Evolutionary conservation across 257 asterid genomes (phyloP).

Genomic region (Scutellaria minor): DNA sequence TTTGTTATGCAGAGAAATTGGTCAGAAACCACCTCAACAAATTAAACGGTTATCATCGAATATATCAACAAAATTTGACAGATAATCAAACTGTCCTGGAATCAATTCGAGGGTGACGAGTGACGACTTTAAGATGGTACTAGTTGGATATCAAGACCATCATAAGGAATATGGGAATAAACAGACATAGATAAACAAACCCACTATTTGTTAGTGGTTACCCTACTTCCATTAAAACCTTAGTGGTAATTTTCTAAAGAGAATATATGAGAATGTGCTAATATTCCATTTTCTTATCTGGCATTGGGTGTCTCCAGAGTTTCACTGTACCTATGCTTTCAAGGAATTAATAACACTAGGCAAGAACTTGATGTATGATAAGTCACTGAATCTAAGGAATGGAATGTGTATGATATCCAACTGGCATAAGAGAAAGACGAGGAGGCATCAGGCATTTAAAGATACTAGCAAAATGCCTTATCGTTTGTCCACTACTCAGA

Average conservation of each 20-base stretch:
- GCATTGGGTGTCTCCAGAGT: not conserved
- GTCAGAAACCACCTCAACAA: not conserved
- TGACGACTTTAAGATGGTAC: constrained; percentile 5
- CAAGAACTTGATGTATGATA: not conserved
- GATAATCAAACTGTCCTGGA: not conserved
- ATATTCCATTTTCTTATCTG: not conserved
- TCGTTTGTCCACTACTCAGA: not conserved
- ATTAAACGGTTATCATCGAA: not conserved
- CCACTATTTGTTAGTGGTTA: not conserved
- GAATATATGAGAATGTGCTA: not conserved
- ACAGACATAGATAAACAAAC: not conserved
- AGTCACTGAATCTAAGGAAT: constrained; percentile 1
- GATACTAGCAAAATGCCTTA: not conserved
- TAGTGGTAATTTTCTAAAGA: not conserved
- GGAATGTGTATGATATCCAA: not conserved
- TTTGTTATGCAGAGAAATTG: not conserved
- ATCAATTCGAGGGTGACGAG: constrained; percentile 4
- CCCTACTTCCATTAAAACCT: constrained; percentile 8
- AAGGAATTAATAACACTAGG: not conserved
- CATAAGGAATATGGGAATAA: not conserved
- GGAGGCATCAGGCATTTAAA: not conserved
- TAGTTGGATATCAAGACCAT: not conserved
- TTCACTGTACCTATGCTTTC: not conserved
- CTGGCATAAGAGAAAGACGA: not conserved
- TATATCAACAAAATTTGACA: constrained; percentile 17